Evolutionary conservation across 345 rosid genomes (phyloP).

Genomic region (Eucalyptus brandiana): DNA sequence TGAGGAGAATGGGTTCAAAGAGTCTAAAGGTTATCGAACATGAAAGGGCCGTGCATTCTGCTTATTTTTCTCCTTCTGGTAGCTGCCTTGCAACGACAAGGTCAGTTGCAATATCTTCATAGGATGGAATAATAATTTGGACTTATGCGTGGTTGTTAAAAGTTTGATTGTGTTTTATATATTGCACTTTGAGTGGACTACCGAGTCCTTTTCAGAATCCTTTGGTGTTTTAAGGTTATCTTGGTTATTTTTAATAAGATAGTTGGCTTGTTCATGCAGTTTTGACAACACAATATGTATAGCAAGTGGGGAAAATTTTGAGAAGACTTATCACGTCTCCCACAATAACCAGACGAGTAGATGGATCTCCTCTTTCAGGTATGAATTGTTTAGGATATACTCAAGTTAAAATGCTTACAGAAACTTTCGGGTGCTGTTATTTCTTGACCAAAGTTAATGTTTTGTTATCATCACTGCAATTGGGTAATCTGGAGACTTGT

Average conservation of each 20-base stretch:
- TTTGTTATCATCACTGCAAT: not conserved
- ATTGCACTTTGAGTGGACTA: not conserved
- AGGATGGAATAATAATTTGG: not conserved
- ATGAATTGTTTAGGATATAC: not conserved
- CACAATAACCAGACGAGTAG: conserved; percentile 58
- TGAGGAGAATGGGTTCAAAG: conserved; percentile 40
- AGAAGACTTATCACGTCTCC: conserved; percentile 21
- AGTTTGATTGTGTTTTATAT: not conserved
- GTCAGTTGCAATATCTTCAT: conserved; percentile 5
- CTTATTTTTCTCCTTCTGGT: conserved; percentile 90
- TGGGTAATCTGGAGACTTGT: not conserved
- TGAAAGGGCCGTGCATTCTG: conserved; percentile 54
- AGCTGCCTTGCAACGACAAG: conserved; percentile 65
- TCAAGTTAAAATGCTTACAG: not conserved
- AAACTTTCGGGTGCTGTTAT: not conserved
- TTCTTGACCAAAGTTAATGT: not conserved
- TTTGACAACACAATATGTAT: conserved; percentile 46
- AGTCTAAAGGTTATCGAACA: conserved; percentile 29
- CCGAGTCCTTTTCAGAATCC: not conserved
- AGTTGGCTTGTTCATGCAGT: conserved; percentile 16
- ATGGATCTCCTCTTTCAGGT: conserved; percentile 72
- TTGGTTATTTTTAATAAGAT: not conserved
- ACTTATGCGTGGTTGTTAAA: not conserved
- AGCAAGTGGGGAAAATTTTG: conserved; percentile 39
- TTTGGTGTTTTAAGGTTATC: not conserved